Evolutionary conservation across 192 early-diverging fungal genomes (phyloP).

Genomic region (Phlyctochytrium planicorne): DNA sequence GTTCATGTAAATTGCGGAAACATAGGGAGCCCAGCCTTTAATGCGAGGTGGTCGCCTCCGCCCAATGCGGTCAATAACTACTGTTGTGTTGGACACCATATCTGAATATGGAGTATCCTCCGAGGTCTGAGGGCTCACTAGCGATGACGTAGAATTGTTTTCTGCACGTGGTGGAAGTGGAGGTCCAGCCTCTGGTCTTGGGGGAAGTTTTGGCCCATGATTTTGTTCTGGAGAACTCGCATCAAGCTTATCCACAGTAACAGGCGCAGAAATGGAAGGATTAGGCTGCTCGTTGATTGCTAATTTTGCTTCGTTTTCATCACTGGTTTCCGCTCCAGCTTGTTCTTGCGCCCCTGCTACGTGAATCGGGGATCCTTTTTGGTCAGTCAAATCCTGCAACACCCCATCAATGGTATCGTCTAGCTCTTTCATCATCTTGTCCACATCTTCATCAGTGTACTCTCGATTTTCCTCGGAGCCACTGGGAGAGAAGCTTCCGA

Average conservation of each 20-base stretch:
- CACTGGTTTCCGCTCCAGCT: not conserved
- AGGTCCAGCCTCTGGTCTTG: not conserved
- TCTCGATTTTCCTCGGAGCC: not conserved
- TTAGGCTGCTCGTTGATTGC: not conserved
- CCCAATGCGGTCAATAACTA: not conserved
- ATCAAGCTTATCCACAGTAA: not conserved
- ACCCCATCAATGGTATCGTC: constrained; percentile 7
- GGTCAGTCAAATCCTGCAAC: not conserved
- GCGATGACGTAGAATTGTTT: not conserved
- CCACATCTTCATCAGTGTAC: constrained; percentile 4
- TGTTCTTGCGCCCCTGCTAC: not conserved
- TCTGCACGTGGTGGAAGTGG: not conserved
- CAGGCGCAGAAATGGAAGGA: not conserved
- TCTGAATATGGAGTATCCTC: not conserved
- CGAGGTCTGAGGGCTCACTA: not conserved
- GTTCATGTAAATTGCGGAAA: not conserved
- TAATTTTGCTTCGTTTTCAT: not conserved
- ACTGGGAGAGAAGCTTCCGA: not conserved
- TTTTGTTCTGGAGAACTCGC: not conserved
- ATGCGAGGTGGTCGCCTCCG: not conserved
- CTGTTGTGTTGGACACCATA: not conserved
- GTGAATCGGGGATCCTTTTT: not conserved
- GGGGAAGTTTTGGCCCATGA: not conserved
- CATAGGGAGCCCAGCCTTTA: constrained; percentile 3
- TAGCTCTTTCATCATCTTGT: constrained; percentile 1